Percentiles rank a stretch among this genome's conserved stretches.
phyloP scores from a whole-genome alignment of 1,284 basidiomycete species.

The Mycena sp. region DNA sequence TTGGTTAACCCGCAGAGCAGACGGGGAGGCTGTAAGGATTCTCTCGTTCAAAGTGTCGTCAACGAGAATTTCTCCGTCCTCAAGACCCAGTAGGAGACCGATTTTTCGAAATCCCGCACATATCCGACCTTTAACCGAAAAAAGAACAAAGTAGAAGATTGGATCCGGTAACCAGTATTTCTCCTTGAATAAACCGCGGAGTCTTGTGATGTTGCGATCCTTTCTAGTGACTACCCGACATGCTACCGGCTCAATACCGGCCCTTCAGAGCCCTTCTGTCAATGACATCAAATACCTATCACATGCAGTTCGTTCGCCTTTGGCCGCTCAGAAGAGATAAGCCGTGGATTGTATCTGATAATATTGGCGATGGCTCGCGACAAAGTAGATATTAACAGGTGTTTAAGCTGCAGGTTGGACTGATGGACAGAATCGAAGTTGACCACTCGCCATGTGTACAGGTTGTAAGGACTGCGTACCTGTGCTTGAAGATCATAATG shows the following conservation, averaged over 20 bases:
- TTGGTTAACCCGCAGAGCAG: conserved; percentile 1
- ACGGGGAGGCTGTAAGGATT: neutral
- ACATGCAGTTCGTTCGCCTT: too few species aligned
- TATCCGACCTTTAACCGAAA: conserved; percentile 24
- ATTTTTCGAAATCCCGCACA: neutral
- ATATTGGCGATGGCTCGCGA: too few species aligned
- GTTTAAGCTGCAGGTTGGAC: too few species aligned
- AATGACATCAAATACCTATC: too few species aligned
- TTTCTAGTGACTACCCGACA: neutral
- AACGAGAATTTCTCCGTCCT: conserved; percentile 11
- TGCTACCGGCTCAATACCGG: conserved; percentile 16
- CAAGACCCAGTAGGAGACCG: neutral
- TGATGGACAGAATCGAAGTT: too few species aligned
- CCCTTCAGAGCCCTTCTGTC: neutral
- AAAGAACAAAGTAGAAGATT: neutral
- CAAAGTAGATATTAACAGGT: too few species aligned
- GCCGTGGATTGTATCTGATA: too few species aligned
- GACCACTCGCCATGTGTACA: too few species aligned
- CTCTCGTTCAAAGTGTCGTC: neutral
- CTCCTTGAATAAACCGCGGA: conserved; percentile 18
- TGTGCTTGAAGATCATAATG: too few species aligned
- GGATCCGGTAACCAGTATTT: conserved; percentile 12
- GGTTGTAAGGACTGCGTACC: too few species aligned
- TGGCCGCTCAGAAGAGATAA: too few species aligned
- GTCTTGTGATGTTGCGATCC: conserved; percentile 14